Conservation (phyloP, 2,329 filamentous ascomycete species). For the Botrytis elliptica region DNA sequence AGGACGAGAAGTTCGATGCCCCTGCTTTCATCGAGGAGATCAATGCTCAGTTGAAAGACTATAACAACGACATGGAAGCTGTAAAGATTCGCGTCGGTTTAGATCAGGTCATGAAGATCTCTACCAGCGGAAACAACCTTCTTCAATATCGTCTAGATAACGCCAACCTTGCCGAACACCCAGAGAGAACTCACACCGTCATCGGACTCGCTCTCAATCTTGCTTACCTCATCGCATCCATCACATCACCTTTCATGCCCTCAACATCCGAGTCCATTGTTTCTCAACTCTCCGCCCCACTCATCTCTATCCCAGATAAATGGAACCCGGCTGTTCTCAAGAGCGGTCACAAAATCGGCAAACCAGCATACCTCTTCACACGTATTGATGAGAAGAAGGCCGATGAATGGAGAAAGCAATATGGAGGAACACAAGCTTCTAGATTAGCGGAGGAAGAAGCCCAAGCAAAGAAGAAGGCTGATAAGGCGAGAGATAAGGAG, state of each 20-base stretch:
- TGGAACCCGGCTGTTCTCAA: slow-evolving; percentile 64
- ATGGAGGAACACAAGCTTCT: slow-evolving; percentile 63
- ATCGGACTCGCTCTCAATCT: slow-evolving; percentile 82
- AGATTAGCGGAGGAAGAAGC: slow-evolving; percentile 71
- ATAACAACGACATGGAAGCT: slow-evolving; percentile 65
- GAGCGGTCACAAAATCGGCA: slow-evolving; percentile 77
- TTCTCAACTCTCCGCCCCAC: slow-evolving; percentile 64
- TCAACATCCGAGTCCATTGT: slow-evolving; percentile 73
- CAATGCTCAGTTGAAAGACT: slow-evolving; percentile 64
- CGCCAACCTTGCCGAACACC: slow-evolving; percentile 41
- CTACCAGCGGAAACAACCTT: slow-evolving; percentile 60
- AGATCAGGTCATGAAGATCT: slow-evolving; percentile 64
- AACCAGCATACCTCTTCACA: slow-evolving; percentile 76
- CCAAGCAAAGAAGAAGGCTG: slow-evolving; percentile 37
- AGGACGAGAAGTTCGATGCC: slow-evolving; percentile 53
- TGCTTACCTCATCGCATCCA: slow-evolving; percentile 74
- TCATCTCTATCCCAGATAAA: slow-evolving; percentile 62
- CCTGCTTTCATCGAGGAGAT: slow-evolving; percentile 51
- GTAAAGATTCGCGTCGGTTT: slow-evolving; percentile 70
- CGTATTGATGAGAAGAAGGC: slow-evolving; percentile 79
- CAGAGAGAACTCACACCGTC: slow-evolving; percentile 42
- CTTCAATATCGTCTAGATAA: slow-evolving; percentile 49
- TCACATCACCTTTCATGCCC: slow-evolving; percentile 84
- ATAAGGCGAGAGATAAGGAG: slow-evolving; percentile 45
- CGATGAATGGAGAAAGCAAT: slow-evolving; percentile 77